Percentiles rank a stretch among this genome's conserved stretches.
phyloP scores from a whole-genome alignment of 2,329 filamentous ascomycete species.

The Uncinocarpus reesii region DNA sequence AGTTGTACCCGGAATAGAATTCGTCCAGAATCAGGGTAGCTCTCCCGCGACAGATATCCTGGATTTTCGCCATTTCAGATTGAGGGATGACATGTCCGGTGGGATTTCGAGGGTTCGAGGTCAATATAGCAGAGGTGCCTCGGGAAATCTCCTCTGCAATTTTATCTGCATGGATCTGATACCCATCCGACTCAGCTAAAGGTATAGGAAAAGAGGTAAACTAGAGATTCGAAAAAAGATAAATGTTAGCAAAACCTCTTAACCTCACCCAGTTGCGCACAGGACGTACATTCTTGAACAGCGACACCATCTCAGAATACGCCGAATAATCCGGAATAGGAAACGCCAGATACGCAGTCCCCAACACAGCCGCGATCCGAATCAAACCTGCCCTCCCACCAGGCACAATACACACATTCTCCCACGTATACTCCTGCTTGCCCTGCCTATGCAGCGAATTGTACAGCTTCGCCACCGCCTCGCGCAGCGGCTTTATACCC shows the following conservation, averaged over 20 bases:
- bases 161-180: slow-evolving; percentile 87
- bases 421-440: slow-evolving; percentile 86
- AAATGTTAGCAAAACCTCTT: background rate
- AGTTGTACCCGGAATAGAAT: slow-evolving; percentile 95
- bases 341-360: slow-evolving; percentile 85
- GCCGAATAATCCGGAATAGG: slow-evolving; percentile 94
- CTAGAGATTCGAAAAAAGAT: slow-evolving; percentile 32
- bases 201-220: slow-evolving; percentile 82
- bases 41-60: slow-evolving; percentile 81
- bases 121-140: slow-evolving; percentile 78
- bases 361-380: slow-evolving; percentile 84
- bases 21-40: slow-evolving; percentile 92
- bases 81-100: slow-evolving; percentile 80
- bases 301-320: slow-evolving; percentile 92
- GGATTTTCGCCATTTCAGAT: slow-evolving; percentile 77
- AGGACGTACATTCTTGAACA: slow-evolving; percentile 65
- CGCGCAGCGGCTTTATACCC: slow-evolving; percentile 80
- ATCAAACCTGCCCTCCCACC: slow-evolving; percentile 88
- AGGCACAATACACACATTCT: slow-evolving; percentile 94
- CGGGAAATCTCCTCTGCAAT: slow-evolving; percentile 84
- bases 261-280: no score
- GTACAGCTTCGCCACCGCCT: slow-evolving; percentile 84
- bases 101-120: slow-evolving; percentile 90
- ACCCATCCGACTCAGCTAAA: slow-evolving; percentile 71
- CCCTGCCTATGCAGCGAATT: slow-evolving; percentile 84